Evolutionary conservation across 352 stramenopile genomes (phyloP), one percentile per base, ranked within the genome.

Genomic region (Phytophthora citricola): DNA sequence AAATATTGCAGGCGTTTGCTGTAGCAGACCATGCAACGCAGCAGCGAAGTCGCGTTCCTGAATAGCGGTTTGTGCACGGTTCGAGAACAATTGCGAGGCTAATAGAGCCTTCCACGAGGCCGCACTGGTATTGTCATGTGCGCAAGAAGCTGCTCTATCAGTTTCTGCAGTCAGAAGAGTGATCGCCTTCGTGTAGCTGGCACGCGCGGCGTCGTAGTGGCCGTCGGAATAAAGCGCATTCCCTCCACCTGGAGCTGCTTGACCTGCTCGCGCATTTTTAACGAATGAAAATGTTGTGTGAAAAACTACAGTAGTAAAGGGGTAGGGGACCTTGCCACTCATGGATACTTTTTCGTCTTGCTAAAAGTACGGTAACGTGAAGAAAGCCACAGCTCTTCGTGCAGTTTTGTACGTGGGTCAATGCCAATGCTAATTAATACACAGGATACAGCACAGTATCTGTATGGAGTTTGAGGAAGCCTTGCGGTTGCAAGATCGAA

Each of bases 31-130:
- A 48, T 81, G 65, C 43, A 92, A 54, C 9, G 86, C 86, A 0
- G 75, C 71, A 2, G 75, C 82, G 63, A 91, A 94, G 63, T 87
- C 73, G 57, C 86, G 83, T 62, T 94, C 78, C 57, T 94, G 86
- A 58, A 91, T 85, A 46, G 71, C 72, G 1, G 82, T 90, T 47
- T 90, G 85, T 32, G 83, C 81, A 36, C 82, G 79, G 62, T 94
- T 94, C 0, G 85, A 85, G 49, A 70, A 67, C 63, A 92, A 61
- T 65, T 85, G 71, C 29, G 80, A 72, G 43, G 71, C 45, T 38
- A 70, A 63, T 34, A 67, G 41, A 45, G 66, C 26, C 27, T 66
- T 43, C 58, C 65, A 73, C 6, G 59, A 69, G 46, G 12, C 40
- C 40, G 9, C 26, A 12, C 52, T 22, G 11, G 9, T 22, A 26